These are phyloP conservation scores for Colletotrichum euphorbiae DNA, from an alignment of 2,329 filamentous ascomycete species.

Conservation along the genomic window DNA sequence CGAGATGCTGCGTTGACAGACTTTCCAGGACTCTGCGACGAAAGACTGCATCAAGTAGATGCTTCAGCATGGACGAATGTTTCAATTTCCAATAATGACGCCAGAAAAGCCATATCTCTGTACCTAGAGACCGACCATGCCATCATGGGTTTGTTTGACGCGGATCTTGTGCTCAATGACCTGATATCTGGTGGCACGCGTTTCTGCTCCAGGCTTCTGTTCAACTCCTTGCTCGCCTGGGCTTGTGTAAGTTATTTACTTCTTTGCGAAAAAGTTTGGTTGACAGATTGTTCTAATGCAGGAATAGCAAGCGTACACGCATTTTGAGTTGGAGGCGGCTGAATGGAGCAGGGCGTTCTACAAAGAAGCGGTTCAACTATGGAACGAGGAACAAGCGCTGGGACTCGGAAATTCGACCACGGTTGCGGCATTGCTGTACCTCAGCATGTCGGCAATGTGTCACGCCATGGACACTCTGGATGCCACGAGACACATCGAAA, in stretches of 20 bases:
- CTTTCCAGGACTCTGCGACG: conserved; percentile 9
- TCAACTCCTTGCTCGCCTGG: conserved; percentile 37
- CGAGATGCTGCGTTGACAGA: not conserved
- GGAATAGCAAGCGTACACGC: conserved; percentile 26
- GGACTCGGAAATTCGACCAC: conserved; percentile 4
- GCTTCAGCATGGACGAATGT: conserved; percentile 11
- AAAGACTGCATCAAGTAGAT: conserved; percentile 20
- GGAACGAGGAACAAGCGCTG: not conserved
- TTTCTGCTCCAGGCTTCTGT: conserved; percentile 47
- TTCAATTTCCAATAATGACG: not conserved
- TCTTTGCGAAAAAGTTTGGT: too few relatives aligned
- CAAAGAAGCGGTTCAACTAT: not conserved
- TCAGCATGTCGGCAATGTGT: conserved; percentile 29
- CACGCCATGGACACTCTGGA: conserved; percentile 1
- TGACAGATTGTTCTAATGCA: not conserved
- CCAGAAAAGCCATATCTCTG: conserved; percentile 41
- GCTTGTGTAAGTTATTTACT: conserved; percentile 13
- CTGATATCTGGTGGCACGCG: conserved; percentile 41
- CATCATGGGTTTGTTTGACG: conserved; percentile 46
- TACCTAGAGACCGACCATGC: conserved; percentile 48
- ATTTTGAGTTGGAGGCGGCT: not conserved
- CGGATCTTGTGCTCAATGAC: conserved; percentile 45
- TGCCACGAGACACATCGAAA: conserved; percentile 11
- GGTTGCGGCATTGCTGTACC: conserved; percentile 15
- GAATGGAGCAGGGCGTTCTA: conserved; percentile 15